Evolutionary conservation across 495 filamentous ascomycete genomes (phyloP), one percentile per base, ranked within the genome.

Genomic region (Lophiotrema nucula): DNA sequence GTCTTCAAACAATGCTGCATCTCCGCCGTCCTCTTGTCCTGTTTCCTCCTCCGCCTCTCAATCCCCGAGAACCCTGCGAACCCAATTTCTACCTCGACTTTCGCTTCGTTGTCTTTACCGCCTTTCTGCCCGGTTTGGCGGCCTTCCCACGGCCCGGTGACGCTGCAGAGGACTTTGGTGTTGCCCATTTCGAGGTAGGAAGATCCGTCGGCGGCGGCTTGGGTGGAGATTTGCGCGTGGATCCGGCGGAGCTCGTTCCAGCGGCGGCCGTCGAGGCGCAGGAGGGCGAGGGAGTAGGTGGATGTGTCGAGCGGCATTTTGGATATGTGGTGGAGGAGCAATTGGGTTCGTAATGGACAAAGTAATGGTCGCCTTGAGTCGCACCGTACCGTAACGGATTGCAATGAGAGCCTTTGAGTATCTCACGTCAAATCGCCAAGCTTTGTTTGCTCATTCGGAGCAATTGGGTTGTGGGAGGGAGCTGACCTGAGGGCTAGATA

Each of bases 231-330:
- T 73, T 95, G 88, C 33, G 88, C 92, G 73, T 87, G 83, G 41
- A 97, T 77, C 26, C 89, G 86, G 24, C 93, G 90, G 38, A 97
- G 84, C 72, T 99, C 93, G 75, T 99, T 99, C 95, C 95, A 99
- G 43, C 93, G 84, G 10, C 93, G 89, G 56, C 93, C 92, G 72
- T 96, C 92, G 64, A 95, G 88, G 69, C 91, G 90, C 58, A 97
- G 85, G 63, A 86, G 83, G 47, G 90, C 88, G 56, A 95, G 83
- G 64, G 81, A 79, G 77, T 96, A 97, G 51, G 87, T 87, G 12
- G 88, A 90, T 21, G 89, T 91, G 72, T 95, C 90, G 71, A 97
- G 89, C 60, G 90, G 89, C 90, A 95, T 96, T 53, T 64, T 78
- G 59, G 49, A 49, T 27, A n/a, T n/a, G n/a, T n/a, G 25, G 51